These are phyloP conservation scores for Zea luxurians DNA, from an alignment of 176 grass and related monocot species.

Conservation along the genomic window DNA sequence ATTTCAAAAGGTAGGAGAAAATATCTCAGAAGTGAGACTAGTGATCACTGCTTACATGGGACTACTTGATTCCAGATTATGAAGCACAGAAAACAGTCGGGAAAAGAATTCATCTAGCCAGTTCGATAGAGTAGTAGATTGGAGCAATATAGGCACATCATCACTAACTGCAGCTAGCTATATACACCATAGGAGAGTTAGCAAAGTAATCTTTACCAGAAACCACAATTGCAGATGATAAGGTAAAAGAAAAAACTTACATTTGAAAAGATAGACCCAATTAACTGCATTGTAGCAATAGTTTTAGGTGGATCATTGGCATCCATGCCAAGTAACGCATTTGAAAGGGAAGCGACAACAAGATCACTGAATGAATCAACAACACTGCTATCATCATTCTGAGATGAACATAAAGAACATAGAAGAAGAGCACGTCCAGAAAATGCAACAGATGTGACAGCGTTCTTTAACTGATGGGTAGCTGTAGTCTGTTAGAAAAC, in stretches of 20 bases:
- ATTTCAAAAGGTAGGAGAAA: conserved; percentile 18
- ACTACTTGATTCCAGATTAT: conserved; percentile 86
- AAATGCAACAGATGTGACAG: conserved; percentile 90
- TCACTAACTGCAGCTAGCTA: conserved; percentile 75
- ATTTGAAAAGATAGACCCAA: conserved; percentile 94
- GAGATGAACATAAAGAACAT: conserved; percentile 52
- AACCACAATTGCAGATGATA: conserved; percentile 34
- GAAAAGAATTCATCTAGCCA: conserved; percentile 96
- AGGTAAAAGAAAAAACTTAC: conserved; percentile 53
- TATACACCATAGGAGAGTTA: conserved; percentile 45
- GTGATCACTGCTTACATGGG: conserved; percentile 65
- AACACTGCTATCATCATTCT: conserved; percentile 46
- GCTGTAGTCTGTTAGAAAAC: conserved; percentile 77
- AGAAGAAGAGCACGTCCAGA: conserved; percentile 78
- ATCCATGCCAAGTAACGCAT: conserved; percentile 99
- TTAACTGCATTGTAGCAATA: conserved; percentile 89
- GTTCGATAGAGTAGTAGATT: conserved; percentile 63
- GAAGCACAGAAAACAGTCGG: conserved; percentile 85
- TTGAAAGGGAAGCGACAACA: conserved; percentile 76
- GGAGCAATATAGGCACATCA: conserved; percentile 61
- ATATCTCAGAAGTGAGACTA: conserved; percentile 1
- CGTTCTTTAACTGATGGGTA: conserved; percentile 95
- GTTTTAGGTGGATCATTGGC: conserved; percentile 98
- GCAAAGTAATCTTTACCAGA: conserved; percentile 21
- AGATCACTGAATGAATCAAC: conserved; percentile 56